Base-by-base conservation (phyloP, 495 filamentous ascomycete species). In the Paragyromitra xinjiangensis region DNA sequence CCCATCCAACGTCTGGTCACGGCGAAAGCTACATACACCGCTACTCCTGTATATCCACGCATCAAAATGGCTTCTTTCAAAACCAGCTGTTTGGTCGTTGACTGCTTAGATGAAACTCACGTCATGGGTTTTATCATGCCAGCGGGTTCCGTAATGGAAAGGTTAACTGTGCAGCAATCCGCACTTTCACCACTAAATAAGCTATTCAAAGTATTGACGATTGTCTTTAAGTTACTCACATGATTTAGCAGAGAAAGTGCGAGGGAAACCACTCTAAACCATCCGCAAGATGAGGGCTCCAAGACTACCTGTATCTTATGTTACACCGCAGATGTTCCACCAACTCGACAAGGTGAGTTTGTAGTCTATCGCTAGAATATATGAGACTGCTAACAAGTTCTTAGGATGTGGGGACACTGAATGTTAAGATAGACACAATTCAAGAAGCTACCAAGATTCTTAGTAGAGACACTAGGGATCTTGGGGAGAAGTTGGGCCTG, bases 81-180 rank as follows among this genome's bases (percentile, higher is more conserved):
- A 55, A 55, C 24, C 51, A 2, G 51, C 51, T n/a, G 19, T 24
- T 55, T 55, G 51, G 51, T 4, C 9, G 51, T 55, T 55, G 51
- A 6, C 51, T 6, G 0, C 51, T 11, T 26, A 55, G 51, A 55
- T 24, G 7, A 55, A n/a, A 26, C 8, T 24, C 8, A 19, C 51
- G 22, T 24, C 51, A 55, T 55, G 51, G 51, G 51, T 19, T 24
- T 26, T 19, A 55, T 8, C 51, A 55, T 55, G 51, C 16, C 16
- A 50, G 45, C 16, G 45, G 51, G 51, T 55, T 55, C 51, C n/a
- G 22, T 19, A 55, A 55, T 55, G 51, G 51, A 50, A 50, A 50
- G 0, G 45, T 50, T 50, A n/a, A 50, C n/a, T 50, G 45, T 50
- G 45, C 14, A 2, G 4, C 45, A 50, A 50, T 50, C 45, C 11